Conservation (phyloP, 2,329 filamentous ascomycete species). For the Alternaria brassicicola region DNA sequence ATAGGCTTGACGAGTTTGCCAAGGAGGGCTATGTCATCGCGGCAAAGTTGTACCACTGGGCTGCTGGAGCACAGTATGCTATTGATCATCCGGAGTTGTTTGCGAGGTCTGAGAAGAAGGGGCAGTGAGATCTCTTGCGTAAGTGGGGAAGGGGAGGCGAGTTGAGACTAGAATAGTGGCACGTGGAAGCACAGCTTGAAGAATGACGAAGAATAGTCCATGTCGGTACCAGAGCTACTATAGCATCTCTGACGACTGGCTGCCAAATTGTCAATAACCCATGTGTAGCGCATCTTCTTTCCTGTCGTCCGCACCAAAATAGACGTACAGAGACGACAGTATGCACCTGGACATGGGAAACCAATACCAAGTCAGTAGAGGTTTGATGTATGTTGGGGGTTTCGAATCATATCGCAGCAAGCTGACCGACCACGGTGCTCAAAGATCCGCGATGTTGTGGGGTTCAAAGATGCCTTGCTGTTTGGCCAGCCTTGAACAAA, state of each 20-base stretch:
- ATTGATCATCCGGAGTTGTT: constrained; percentile 34
- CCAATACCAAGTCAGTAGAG: too few relatives aligned
- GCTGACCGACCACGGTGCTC: not conserved
- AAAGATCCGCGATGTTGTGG: not conserved
- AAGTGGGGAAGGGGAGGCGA: not conserved
- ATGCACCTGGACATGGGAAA: not conserved
- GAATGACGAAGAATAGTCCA: too few relatives aligned
- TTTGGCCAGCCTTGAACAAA: not conserved
- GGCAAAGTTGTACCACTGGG: constrained; percentile 40
- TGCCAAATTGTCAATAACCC: too few relatives aligned
- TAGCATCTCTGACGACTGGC: too few relatives aligned
- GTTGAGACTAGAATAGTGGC: not conserved
- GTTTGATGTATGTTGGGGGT: too few relatives aligned
- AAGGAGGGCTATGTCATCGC: constrained; percentile 36
- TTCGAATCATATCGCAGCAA: too few relatives aligned
- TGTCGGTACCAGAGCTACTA: too few relatives aligned
- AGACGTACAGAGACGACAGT: too few relatives aligned
- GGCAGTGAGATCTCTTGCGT: not conserved
- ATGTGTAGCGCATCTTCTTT: too few relatives aligned
- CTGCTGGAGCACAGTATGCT: constrained; percentile 35
- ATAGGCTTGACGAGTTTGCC: constrained; percentile 28
- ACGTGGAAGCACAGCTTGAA: not conserved
- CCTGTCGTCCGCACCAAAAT: too few relatives aligned
- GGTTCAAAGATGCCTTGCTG: not conserved
- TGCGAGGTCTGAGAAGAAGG: constrained; percentile 9